These are phyloP conservation scores for Candida pini DNA, from an alignment of 805 yeast species.

Conservation along the genomic window DNA sequence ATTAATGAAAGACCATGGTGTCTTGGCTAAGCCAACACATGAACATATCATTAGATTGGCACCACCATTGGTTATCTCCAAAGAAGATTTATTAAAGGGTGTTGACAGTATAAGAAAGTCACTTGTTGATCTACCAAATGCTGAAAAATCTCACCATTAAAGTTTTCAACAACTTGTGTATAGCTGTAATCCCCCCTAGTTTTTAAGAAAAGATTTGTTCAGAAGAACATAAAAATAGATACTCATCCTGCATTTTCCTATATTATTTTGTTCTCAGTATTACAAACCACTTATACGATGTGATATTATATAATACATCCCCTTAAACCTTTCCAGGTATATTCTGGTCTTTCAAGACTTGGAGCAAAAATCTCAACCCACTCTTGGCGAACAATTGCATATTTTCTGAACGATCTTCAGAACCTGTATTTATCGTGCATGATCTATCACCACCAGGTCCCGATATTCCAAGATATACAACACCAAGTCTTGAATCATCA, in stretches of 20 bases:
- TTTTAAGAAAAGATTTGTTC: no score
- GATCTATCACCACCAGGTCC: conserved; percentile 59
- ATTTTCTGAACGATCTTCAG: conserved; percentile 51
- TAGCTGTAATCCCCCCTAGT: no score
- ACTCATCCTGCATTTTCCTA: no score
- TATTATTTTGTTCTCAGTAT: no score
- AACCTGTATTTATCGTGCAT: conserved; percentile 38
- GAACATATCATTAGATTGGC: conserved; percentile 93
- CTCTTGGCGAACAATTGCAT: conserved; percentile 71
- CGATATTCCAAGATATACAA: conserved; percentile 64
- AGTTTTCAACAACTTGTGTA: no score
- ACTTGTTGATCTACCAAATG: conserved; percentile 51
- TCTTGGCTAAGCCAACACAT: conserved; percentile 94
- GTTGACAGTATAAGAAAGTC: conserved; percentile 64
- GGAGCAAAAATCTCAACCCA: conserved; percentile 58
- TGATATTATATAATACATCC: no score
- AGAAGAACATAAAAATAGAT: no score
- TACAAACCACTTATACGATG: no score
- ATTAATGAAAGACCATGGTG: conserved; percentile 81
- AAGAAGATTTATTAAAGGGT: conserved; percentile 80
- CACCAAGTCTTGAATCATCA: conserved; percentile 45
- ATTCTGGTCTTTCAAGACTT: conserved; percentile 34
- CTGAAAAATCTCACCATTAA: conserved; percentile 38
- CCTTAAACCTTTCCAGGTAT: no score
- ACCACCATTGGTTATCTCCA: conserved; percentile 88